phyloP scores from a whole-genome alignment of 129 eudicot genomes.

The Silybum marianum region DNA sequence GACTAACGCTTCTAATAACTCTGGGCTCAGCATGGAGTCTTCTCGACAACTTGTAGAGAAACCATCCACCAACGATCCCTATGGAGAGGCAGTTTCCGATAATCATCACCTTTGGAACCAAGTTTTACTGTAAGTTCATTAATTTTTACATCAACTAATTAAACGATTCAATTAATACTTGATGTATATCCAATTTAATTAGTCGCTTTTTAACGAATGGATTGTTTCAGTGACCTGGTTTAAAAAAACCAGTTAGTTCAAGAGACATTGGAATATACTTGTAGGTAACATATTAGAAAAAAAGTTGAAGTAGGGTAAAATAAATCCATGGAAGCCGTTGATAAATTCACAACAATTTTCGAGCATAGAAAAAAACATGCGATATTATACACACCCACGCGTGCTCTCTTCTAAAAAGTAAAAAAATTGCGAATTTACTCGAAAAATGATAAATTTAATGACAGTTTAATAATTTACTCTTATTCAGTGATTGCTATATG shows the following conservation, averaged over 20 bases:
- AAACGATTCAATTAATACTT: background rate
- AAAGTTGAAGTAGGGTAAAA: background rate
- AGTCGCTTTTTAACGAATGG: too few relatives aligned
- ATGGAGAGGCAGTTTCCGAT: conserved; percentile 59
- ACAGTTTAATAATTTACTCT: background rate
- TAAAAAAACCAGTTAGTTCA: background rate
- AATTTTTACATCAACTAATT: background rate
- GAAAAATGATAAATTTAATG: background rate
- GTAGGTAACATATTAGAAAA: background rate
- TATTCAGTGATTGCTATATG: conserved; percentile 8
- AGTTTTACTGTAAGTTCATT: conserved; percentile 50
- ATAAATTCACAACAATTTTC: background rate
- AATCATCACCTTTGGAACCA: conserved; percentile 68
- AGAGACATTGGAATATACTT: background rate
- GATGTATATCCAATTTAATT: conserved; percentile 7
- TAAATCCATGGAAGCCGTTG: background rate
- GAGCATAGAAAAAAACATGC: background rate
- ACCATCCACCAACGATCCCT: conserved; percentile 41
- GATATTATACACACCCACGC: background rate
- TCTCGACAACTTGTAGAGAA: conserved; percentile 44
- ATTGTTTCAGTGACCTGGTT: background rate
- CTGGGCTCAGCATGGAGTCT: conserved; percentile 60
- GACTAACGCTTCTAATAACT: conserved; percentile 50
- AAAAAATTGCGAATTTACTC: background rate
- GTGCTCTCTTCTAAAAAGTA: background rate